Evolutionary conservation across 208 protist genomes (phyloP), one percentile per base, ranked within the genome.

Genomic region (Histomonas meleagridis): DNA sequence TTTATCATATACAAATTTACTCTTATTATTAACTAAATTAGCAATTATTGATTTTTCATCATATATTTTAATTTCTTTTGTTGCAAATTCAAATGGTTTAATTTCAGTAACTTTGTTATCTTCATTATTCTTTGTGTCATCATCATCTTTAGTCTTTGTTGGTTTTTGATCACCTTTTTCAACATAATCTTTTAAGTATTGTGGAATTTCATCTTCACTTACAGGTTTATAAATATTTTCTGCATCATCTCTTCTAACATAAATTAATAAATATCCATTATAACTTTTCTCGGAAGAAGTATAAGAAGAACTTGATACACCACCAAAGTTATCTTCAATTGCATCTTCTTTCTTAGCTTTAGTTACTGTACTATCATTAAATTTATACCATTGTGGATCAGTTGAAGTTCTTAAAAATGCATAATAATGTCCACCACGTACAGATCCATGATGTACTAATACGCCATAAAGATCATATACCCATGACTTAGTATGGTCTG

Each of bases 351-450:
- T 65, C 32, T 40, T 32, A 5, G 90, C 92, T 46, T 92, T 93
- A 48, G 78, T 94, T 5, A 97, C 96, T 7, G 92, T 70, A 69
- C 96, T 95, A 92, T 97, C 96, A 92, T 97, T 95, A 92, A 97
- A 97, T 90, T 95, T 94, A 57, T 91, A 92, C 93, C 93, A 94
- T 26, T 92, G 86, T 40, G 92, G 55, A 32, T 92, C 79, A 10
- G 35, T 40, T 1, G 48, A 21, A 28, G 96, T 95, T n/a, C 94
- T 92, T 1, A 97, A 69, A 93, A 94, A 97, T 40, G 93, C 94
- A 62, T 96, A 96, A 93, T 97, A 97, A 92, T 97, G 96, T 9
- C 96, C 96, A 65, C 95, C 95, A 92, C 96, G 92, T 48, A 95
- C 92, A 55, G 94, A 94, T 35, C 96, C 96, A 43, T 91, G 90